A percentile compares a stretch with the other conserved stretches of the same genome.
These are phyloP conservation scores for Cicer yamashitae DNA, from an alignment of 306 rosid genomes.

Conservation along the genomic window DNA sequence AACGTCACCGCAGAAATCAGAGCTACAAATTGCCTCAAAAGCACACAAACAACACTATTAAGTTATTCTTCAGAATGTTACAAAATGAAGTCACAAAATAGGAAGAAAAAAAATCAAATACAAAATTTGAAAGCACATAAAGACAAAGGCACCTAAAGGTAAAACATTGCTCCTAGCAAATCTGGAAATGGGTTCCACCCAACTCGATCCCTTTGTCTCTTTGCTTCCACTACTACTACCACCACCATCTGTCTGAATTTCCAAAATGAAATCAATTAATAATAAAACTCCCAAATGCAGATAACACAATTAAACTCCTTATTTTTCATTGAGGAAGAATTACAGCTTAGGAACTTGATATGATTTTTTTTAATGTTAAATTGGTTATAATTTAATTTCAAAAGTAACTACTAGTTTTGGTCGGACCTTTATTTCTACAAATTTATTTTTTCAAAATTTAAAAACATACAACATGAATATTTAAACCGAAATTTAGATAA, in stretches of 20 bases:
- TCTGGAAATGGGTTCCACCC: conserved; percentile 62
- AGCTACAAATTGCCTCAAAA: conserved; percentile 52
- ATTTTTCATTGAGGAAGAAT: not conserved
- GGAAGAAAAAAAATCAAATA: not conserved
- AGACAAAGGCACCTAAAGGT: conserved; percentile 65
- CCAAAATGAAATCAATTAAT: conserved; percentile 17
- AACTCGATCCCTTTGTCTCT: conserved; percentile 47
- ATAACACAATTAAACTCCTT: not conserved
- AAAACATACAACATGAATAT: too few relatives aligned
- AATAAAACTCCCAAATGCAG: not conserved
- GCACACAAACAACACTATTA: conserved; percentile 36
- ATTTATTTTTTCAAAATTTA: too few relatives aligned
- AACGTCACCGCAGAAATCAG: conserved; percentile 68
- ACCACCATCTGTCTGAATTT: conserved; percentile 61
- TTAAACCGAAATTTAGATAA: too few relatives aligned
- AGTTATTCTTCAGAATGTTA: conserved; percentile 17
- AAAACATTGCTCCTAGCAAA: conserved; percentile 70
- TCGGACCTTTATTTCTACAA: too few relatives aligned
- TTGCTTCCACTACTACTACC: conserved; percentile 46
- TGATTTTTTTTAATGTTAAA: too few relatives aligned
- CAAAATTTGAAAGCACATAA: conserved; percentile 7
- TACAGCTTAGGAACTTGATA: not conserved
- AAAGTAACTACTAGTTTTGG: too few relatives aligned
- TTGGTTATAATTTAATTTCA: too few relatives aligned
- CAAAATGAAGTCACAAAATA: not conserved